Evolutionary conservation across 2,329 filamentous ascomycete species (phyloP).

Genomic region (Pochonia chlamydosporia): DNA sequence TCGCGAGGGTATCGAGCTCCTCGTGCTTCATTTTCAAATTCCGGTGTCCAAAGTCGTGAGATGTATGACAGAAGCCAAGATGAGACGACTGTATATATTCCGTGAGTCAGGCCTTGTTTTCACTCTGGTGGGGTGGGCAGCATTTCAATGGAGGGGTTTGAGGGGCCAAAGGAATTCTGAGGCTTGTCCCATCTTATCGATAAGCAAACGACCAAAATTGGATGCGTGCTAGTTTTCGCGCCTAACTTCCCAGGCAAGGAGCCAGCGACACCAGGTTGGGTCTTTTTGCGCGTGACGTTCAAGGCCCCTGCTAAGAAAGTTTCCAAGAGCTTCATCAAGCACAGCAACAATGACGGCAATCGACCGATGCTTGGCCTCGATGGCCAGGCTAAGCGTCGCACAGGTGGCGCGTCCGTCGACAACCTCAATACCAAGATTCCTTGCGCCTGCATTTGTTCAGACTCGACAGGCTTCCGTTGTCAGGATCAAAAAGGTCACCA

Average conservation of each 20-base stretch:
- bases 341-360: slow-evolving; percentile 41
- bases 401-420: slow-evolving; percentile 35
- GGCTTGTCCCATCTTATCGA: slow-evolving; percentile 18
- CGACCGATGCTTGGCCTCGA: slow-evolving; percentile 47
- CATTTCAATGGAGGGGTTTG: slow-evolving; percentile 15
- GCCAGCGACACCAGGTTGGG: slow-evolving; percentile 2
- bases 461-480: slow-evolving; percentile 34
- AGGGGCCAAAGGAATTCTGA: slow-evolving; percentile 3
- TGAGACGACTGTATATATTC: background rate
- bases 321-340: slow-evolving; percentile 14
- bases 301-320: background rate
- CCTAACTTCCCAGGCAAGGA: slow-evolving; percentile 21
- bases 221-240: slow-evolving; percentile 5
- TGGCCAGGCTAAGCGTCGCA: slow-evolving; percentile 44
- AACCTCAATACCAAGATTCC: slow-evolving; percentile 40
- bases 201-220: slow-evolving; percentile 13
- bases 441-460: slow-evolving; percentile 41
- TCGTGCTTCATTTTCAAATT: slow-evolving; percentile 46
- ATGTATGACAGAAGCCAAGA: background rate
- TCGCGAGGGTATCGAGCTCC: slow-evolving; percentile 46
- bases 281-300: slow-evolving; percentile 9
- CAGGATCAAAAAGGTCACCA: slow-evolving; percentile 45
- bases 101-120: slow-evolving; percentile 20
- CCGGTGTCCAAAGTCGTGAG: background rate
- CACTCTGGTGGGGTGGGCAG: slow-evolving; percentile 13